Percentiles rank a stretch among this genome's conserved stretches.
phyloP scores from a whole-genome alignment of 2,329 filamentous ascomycete species.

The Falciphora oryzae region DNA sequence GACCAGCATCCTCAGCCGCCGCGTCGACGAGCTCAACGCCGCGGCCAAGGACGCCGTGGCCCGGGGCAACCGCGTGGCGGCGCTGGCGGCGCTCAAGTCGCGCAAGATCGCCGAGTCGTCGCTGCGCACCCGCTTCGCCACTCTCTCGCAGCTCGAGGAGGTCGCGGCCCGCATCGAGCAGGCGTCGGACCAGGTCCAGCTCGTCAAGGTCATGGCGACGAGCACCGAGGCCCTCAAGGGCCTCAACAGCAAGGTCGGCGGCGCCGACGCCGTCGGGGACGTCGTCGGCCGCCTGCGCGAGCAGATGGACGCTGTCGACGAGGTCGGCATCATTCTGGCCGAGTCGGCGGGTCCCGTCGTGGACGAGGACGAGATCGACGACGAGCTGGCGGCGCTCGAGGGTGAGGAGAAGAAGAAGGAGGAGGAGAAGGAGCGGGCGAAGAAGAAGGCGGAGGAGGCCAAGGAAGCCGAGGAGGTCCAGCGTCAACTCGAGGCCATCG shows the following conservation, averaged over 20 bases:
- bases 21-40: constrained; percentile 58
- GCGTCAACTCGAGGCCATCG: constrained; percentile 43
- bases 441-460: constrained; percentile 32
- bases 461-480: constrained; percentile 41
- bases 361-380: constrained; percentile 80
- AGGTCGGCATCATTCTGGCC: constrained; percentile 71
- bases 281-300: constrained; percentile 71
- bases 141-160: constrained; percentile 75
- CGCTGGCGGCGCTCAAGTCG: constrained; percentile 70
- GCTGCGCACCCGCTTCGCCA: constrained; percentile 64
- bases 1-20: constrained; percentile 58
- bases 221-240: constrained; percentile 65
- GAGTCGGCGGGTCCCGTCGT: constrained; percentile 50
- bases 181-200: constrained; percentile 76
- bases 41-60: constrained; percentile 66
- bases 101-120: constrained; percentile 77
- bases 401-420: constrained; percentile 49
- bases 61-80: constrained; percentile 67
- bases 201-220: constrained; percentile 76
- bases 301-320: constrained; percentile 76
- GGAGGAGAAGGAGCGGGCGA: constrained; percentile 44
- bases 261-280: constrained; percentile 66
- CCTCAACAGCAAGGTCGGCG: constrained; percentile 73
- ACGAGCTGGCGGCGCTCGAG: constrained; percentile 77
- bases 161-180: constrained; percentile 79